Evolutionary conservation across 768 basidiomycete genomes (phyloP).

Genomic region (Thelephora aurantiotincta): DNA sequence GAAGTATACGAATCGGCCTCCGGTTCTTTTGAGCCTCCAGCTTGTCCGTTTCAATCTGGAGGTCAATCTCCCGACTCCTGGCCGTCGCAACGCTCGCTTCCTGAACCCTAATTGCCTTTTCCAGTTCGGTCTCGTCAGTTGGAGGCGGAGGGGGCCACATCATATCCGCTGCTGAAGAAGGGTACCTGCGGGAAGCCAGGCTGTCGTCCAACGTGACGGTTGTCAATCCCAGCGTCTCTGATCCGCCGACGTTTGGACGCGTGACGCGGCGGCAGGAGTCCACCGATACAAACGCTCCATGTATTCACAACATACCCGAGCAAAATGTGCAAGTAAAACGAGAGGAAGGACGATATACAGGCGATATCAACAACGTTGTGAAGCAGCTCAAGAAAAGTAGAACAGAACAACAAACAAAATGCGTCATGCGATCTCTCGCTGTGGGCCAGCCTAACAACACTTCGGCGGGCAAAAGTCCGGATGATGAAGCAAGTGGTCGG

Average conservation of each 20-base stretch:
- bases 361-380: slow-evolving; percentile 7
- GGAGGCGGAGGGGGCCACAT: slow-evolving; percentile 20
- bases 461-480: no score
- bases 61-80: slow-evolving; percentile 41
- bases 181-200: no score
- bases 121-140: slow-evolving; percentile 26
- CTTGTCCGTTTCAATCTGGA: slow-evolving; percentile 31
- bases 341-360: slow-evolving; percentile 3
- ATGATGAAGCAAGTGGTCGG: no score
- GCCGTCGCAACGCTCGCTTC: slow-evolving; percentile 36
- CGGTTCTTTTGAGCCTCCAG: slow-evolving; percentile 23
- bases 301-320: slow-evolving; percentile 1
- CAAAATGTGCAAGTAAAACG: neutral
- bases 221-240: no score
- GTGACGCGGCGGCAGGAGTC: neutral
- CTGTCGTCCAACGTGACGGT: no score
- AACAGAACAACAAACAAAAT: no score
- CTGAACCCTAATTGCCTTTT: slow-evolving; percentile 24
- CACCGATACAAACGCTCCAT: neutral
- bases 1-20: slow-evolving; percentile 31
- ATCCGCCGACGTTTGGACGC: no score
- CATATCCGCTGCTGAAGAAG: neutral
- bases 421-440: slow-evolving; percentile 12
- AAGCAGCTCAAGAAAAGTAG: no score
- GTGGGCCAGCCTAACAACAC: no score